phyloP scores from a whole-genome alignment of 2,329 filamentous ascomycete genomes.

The Cercospora zeina region DNA sequence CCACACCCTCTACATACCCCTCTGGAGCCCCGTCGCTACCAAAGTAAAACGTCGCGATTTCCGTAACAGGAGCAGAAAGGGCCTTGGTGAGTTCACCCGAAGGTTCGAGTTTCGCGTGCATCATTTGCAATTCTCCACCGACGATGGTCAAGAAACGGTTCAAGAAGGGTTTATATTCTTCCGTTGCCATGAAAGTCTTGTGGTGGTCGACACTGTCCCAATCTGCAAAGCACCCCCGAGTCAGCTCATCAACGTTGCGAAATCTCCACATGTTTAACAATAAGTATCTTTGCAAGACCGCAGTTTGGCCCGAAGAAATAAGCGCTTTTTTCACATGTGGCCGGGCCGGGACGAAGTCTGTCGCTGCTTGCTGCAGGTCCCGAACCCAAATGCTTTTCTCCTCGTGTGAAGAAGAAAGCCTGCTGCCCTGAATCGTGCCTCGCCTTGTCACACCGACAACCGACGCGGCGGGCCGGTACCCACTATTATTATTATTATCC shows the following conservation, averaged over 20 bases:
- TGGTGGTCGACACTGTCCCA: conserved; percentile 48
- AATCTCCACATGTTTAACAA: too few relatives aligned
- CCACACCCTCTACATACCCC: conserved; percentile 40
- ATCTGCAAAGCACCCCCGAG: conserved; percentile 37
- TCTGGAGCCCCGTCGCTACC: conserved; percentile 37
- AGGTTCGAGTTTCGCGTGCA: conserved; percentile 42
- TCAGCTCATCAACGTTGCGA: neutral
- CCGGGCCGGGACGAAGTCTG: too few relatives aligned
- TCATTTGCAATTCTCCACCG: conserved; percentile 33
- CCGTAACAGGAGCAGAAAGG: conserved; percentile 50
- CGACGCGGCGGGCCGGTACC: too few relatives aligned
- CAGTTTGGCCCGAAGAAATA: too few relatives aligned
- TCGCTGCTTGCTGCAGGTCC: neutral
- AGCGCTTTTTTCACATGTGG: too few relatives aligned
- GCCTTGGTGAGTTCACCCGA: conserved; percentile 25
- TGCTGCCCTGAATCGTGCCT: neutral
- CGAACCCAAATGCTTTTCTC: neutral
- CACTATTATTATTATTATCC: too few relatives aligned
- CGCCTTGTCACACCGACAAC: too few relatives aligned
- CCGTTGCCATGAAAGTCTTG: conserved; percentile 43
- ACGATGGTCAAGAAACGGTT: conserved; percentile 38
- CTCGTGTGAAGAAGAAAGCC: neutral
- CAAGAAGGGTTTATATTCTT: conserved; percentile 45
- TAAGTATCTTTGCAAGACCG: too few relatives aligned
- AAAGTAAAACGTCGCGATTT: conserved; percentile 52